Evolutionary conservation across 1,284 basidiomycete genomes (phyloP).

Genomic region (Lentinula novae-zelandiae): DNA sequence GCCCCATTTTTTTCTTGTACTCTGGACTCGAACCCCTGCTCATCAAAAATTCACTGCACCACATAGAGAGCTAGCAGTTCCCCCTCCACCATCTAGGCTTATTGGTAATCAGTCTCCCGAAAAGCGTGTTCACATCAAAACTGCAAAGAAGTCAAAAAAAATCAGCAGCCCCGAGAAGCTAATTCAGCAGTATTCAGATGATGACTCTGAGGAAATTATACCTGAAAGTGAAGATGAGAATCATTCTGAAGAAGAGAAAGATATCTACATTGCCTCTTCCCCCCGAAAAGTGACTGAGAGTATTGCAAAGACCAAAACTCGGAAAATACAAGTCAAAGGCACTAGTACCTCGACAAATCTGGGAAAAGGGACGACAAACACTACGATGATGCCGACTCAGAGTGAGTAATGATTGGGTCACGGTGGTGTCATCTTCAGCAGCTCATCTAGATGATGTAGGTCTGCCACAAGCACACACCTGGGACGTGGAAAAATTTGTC

Average conservation of each 20-base stretch:
- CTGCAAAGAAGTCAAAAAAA: not conserved
- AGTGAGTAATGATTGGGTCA: not conserved
- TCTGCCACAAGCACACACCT: slow-evolving; percentile 3
- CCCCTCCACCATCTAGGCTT: not conserved
- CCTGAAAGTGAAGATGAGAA: not conserved
- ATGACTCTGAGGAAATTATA: not conserved
- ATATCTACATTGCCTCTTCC: not conserved
- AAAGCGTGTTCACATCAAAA: not conserved
- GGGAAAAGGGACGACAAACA: not conserved
- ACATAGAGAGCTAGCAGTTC: not conserved
- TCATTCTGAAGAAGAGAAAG: not conserved
- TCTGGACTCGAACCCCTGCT: not conserved
- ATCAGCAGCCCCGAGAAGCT: not conserved
- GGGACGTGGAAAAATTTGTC: not conserved
- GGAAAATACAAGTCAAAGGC: not conserved
- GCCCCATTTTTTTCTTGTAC: not conserved
- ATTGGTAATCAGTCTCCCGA: not conserved
- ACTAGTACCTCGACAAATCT: not conserved
- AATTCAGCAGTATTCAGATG: not conserved
- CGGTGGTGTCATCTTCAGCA: not conserved
- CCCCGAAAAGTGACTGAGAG: no score
- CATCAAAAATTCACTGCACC: not conserved
- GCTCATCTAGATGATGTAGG: slow-evolving; percentile 32
- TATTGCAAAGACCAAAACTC: not conserved
- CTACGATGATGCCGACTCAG: not conserved